phyloP scores from a whole-genome alignment of 2,329 filamentous ascomycete genomes.

The Phaeoacremonium minimum region DNA sequence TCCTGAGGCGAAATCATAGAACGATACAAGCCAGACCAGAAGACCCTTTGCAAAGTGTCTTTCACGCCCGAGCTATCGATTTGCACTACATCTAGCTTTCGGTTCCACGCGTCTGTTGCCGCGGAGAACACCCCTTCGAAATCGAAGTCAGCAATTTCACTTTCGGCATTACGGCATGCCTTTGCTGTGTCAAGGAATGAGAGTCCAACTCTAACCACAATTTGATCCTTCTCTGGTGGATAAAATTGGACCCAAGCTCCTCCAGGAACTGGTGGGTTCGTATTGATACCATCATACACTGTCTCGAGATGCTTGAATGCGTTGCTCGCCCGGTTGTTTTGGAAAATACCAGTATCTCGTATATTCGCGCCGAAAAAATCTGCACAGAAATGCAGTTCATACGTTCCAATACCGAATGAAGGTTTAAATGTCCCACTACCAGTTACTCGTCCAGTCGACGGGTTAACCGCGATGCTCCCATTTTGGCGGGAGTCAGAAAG shows the following conservation, averaged over 20 bases:
- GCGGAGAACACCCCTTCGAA: slow-evolving; percentile 52
- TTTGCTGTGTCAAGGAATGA: slow-evolving; percentile 6
- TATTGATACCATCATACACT: slow-evolving; percentile 7
- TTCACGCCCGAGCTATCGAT: slow-evolving; percentile 9
- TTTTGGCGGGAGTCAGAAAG: slow-evolving; percentile 43
- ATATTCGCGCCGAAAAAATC: slow-evolving; percentile 40
- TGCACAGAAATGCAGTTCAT: slow-evolving; percentile 44
- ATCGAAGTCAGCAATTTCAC: slow-evolving; percentile 53
- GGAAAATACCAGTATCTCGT: slow-evolving; percentile 45
- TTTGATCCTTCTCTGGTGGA: slow-evolving; percentile 8
- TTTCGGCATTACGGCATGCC: slow-evolving; percentile 8
- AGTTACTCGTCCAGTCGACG: slow-evolving; percentile 38
- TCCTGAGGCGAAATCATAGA: slow-evolving; percentile 69
- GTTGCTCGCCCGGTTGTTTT: slow-evolving; percentile 42
- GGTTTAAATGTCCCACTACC: slow-evolving; percentile 45
- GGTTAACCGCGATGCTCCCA: slow-evolving; percentile 41
- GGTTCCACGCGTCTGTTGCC: slow-evolving; percentile 57
- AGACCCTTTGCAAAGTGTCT: slow-evolving; percentile 5
- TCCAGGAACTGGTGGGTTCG: slow-evolving; percentile 9
- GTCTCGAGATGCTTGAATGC: slow-evolving; percentile 21
- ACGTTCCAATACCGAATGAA: slow-evolving; percentile 46
- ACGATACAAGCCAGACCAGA: slow-evolving; percentile 58
- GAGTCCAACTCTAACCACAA: slow-evolving; percentile 7
- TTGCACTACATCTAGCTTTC: slow-evolving; percentile 56
- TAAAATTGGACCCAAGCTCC: slow-evolving; percentile 12